Percentiles rank a stretch among this genome's conserved stretches.
phyloP scores from a whole-genome alignment of 192 early-diverging fungal genomes.

The Backusella sp. region DNA sequence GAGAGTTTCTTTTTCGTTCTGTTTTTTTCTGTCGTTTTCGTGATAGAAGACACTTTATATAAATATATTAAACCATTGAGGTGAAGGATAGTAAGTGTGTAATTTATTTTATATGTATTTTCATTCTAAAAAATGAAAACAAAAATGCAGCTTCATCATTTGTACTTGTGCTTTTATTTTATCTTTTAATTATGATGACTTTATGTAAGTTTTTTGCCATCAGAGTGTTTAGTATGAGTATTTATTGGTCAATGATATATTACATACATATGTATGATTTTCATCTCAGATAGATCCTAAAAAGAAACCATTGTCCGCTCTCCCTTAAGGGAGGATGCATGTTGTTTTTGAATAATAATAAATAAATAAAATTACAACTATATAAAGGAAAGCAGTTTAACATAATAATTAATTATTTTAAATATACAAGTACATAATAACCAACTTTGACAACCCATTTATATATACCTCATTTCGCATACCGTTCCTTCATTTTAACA shows the following conservation, averaged over 20 bases:
- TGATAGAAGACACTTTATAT: too few relatives aligned
- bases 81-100: too few relatives aligned
- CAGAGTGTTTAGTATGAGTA: background rate
- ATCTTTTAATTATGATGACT: too few relatives aligned
- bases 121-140: too few relatives aligned
- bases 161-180: too few relatives aligned
- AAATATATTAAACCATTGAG: too few relatives aligned
- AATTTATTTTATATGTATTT: too few relatives aligned
- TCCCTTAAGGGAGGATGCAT: background rate
- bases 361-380: background rate
- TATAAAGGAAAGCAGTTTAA: slow-evolving; percentile 4
- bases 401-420: background rate
- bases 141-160: too few relatives aligned
- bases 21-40: background rate
- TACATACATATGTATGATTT: background rate
- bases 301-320: background rate
- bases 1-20: background rate
- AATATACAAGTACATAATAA: too few relatives aligned
- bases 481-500: too few relatives aligned
- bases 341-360: background rate
- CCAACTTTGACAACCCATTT: too few relatives aligned
- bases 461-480: too few relatives aligned
- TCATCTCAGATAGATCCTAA: slow-evolving; percentile 1
- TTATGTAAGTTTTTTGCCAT: background rate
- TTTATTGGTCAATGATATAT: background rate